phyloP scores from a whole-genome alignment of 495 filamentous ascomycete species.

The Xylaria cubensis region DNA sequence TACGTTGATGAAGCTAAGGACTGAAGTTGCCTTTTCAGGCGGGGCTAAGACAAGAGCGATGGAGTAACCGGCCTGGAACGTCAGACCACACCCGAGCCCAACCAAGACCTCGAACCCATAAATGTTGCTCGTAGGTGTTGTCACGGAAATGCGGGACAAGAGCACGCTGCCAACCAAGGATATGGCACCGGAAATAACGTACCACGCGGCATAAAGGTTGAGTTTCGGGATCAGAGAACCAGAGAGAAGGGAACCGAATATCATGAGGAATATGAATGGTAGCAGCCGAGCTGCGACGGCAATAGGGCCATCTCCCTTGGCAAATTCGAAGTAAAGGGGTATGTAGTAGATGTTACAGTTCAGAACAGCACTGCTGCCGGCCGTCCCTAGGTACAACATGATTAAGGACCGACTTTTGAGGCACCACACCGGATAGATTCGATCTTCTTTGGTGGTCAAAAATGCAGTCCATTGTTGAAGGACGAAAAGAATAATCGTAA shows the following conservation, averaged over 20 bases:
- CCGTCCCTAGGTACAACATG: neutral
- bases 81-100: neutral
- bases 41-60: neutral
- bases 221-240: neutral
- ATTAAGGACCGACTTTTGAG: neutral
- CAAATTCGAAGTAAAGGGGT: slow-evolving; percentile 2
- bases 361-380: neutral
- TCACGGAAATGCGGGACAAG: neutral
- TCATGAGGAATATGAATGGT: slow-evolving; percentile 28
- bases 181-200: neutral
- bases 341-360: neutral
- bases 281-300: neutral
- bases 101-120: neutral
- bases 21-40: neutral
- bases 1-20: neutral
- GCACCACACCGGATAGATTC: neutral
- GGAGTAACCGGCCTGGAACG: slow-evolving; percentile 1
- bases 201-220: neutral
- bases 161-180: neutral
- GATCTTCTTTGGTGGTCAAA: slow-evolving; percentile 2
- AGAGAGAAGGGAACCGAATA: slow-evolving; percentile 27
- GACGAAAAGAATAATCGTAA: neutral
- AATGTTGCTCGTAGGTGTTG: neutral
- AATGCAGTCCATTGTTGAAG: neutral
- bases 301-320: neutral